Base-by-base conservation (phyloP, 495 filamentous ascomycete species). In the Recurvomyces mirabilis region DNA sequence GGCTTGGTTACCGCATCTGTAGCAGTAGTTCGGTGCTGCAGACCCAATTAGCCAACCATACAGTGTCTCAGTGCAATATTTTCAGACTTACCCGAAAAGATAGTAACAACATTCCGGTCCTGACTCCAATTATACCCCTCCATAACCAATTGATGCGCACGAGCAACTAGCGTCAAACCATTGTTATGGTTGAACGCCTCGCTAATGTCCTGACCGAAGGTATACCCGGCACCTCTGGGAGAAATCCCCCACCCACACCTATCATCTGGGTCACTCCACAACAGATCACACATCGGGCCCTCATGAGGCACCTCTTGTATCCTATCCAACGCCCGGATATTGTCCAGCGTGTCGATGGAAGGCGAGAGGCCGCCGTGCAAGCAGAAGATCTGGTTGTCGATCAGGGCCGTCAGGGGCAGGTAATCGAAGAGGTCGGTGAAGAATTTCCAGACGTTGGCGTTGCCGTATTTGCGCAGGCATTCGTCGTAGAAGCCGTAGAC, bases 171-270 rank as follows among this genome's bases (percentile, higher is more conserved):
- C 47, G 91, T 96, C 69, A 98, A 70, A 40, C 91, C 91, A 56
- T 98, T 98, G 73, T 98, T 98, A 65, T 98, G 91, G 67, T 98
- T 98, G 73, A 98, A 98, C 3, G 91, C 91, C 68, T 98, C 91
- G 9, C 89, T 95, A 56, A 98, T 98, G 63, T 98, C 91, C 70
- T 98, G 91, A 48, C 91, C 91, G 65, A 98, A 98, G 24, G 91
- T 98, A 68, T 98, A 98, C 41, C 91, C 91, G 50, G 91, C 91
- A 65, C 91, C 91, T 66, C 91, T 78, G 47, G 91, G 91, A 46
- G 84, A 91, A 60, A 98, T 98, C 36, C 91, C 91, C 91, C 91
- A 98, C 47, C 91, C 91, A 65, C 91, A 98, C 61, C 91, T 74
- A 66, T 98, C 91, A 70, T 98, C 91, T 39, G 91, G 91, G 65